phyloP scores from a whole-genome alignment of 768 basidiomycete species.

The Leccinum ochraceum region DNA sequence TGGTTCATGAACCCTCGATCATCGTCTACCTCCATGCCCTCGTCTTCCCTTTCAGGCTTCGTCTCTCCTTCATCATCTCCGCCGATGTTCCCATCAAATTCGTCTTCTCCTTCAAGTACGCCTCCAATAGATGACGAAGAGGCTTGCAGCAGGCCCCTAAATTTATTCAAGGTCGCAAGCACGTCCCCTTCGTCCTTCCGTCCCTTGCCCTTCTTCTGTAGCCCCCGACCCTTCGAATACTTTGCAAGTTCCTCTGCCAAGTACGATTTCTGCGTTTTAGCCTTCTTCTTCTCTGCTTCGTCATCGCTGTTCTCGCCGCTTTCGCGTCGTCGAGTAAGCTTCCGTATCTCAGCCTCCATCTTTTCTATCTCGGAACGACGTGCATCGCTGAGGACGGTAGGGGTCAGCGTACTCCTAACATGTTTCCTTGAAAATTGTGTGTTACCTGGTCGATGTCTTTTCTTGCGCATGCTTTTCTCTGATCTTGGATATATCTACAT shows the following conservation, averaged over 20 bases:
- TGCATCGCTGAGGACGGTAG: conserved; percentile 43
- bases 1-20: conserved; percentile 77
- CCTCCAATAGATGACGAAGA: conserved; percentile 36
- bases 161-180: conserved; percentile 65
- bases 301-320: conserved; percentile 67
- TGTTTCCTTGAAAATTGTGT: neutral
- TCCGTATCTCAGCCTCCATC: conserved; percentile 88
- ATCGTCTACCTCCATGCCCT: conserved; percentile 73
- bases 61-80: conserved; percentile 12
- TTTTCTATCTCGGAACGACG: conserved; percentile 79
- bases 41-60: conserved; percentile 40
- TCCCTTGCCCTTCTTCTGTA: conserved; percentile 56
- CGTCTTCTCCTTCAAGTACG: conserved; percentile 21
- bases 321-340: conserved; percentile 61
- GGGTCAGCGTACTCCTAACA: neutral
- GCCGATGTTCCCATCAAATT: conserved; percentile 18
- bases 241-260: conserved; percentile 81
- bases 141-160: conserved; percentile 66
- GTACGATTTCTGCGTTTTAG: conserved; percentile 61
- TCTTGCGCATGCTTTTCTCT: conserved; percentile 76
- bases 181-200: conserved; percentile 73
- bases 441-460: conserved; percentile 60
- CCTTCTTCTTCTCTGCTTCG: conserved; percentile 52
- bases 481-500: conserved; percentile 64
- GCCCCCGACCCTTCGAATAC: conserved; percentile 66